Evolutionary conservation across 352 stramenopile genomes (phyloP).

Genomic region (Halophytophthora polymorphica): DNA sequence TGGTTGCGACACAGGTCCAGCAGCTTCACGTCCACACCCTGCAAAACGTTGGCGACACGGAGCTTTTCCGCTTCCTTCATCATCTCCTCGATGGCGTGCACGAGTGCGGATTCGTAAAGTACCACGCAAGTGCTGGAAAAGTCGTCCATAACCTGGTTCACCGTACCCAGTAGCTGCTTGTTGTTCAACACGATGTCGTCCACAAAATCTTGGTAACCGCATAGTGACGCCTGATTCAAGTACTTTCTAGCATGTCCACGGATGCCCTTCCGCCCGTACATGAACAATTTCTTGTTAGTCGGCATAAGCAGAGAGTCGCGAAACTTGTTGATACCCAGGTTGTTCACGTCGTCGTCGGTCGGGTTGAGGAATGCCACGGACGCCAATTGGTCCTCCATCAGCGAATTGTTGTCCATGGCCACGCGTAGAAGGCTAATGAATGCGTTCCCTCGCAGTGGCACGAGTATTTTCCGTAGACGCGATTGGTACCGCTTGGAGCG

Average conservation of each 20-base stretch:
- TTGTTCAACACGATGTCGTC: slow-evolving; percentile 56
- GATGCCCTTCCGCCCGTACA: slow-evolving; percentile 28
- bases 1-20: slow-evolving; percentile 56
- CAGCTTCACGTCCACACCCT: slow-evolving; percentile 44
- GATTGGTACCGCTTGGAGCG: slow-evolving; percentile 31
- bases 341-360: slow-evolving; percentile 44
- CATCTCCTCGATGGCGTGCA: slow-evolving; percentile 30
- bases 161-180: slow-evolving; percentile 27
- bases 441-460: slow-evolving; percentile 27
- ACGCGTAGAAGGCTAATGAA: slow-evolving; percentile 46
- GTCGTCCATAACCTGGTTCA: slow-evolving; percentile 50
- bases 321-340: slow-evolving; percentile 15
- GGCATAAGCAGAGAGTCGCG: slow-evolving; percentile 33
- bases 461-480: slow-evolving; percentile 36
- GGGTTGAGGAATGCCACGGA: slow-evolving; percentile 48
- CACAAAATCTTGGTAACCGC: slow-evolving; percentile 55
- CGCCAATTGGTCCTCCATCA: slow-evolving; percentile 40
- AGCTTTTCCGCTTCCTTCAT: slow-evolving; percentile 22
- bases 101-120: slow-evolving; percentile 50
- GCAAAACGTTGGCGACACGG: slow-evolving; percentile 31
- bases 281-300: slow-evolving; percentile 26
- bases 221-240: slow-evolving; percentile 32
- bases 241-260: slow-evolving; percentile 37
- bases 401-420: slow-evolving; percentile 33
- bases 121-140: slow-evolving; percentile 37